Percentiles rank a stretch among this genome's conserved stretches.
These are phyloP conservation scores for Beauveria scarabaeidicola DNA, from an alignment of 2,329 filamentous ascomycete species.

Conservation along the genomic window DNA sequence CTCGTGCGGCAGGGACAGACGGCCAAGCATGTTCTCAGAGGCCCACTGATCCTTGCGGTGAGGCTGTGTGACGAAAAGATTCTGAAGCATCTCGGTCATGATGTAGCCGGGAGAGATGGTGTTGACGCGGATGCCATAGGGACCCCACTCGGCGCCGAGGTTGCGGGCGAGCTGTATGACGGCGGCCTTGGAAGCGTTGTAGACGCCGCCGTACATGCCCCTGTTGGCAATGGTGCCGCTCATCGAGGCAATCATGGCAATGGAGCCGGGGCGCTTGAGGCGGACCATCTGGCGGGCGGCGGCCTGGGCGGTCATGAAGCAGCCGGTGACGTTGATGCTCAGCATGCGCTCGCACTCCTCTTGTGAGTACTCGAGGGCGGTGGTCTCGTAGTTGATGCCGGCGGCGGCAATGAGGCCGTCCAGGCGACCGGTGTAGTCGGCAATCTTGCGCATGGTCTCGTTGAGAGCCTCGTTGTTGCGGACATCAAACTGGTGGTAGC, in stretches of 20 bases:
- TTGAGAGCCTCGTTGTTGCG: constrained; percentile 62
- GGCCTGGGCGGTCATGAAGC: constrained; percentile 78
- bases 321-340: constrained; percentile 78
- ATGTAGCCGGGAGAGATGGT: constrained; percentile 76
- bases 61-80: constrained; percentile 67
- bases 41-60: constrained; percentile 63
- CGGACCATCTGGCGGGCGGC: constrained; percentile 69
- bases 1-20: constrained; percentile 58
- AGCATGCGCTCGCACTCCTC: constrained; percentile 71
- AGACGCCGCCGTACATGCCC: constrained; percentile 53
- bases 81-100: constrained; percentile 74
- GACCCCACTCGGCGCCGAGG: constrained; percentile 65
- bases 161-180: constrained; percentile 64
- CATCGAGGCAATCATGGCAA: constrained; percentile 64
- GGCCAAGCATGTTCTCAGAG: constrained; percentile 74
- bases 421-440: constrained; percentile 58
- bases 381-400: constrained; percentile 72
- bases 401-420: constrained; percentile 68
- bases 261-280: constrained; percentile 48
- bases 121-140: constrained; percentile 68
- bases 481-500: constrained; percentile 75
- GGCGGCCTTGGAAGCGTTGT: constrained; percentile 69
- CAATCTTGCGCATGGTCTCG: constrained; percentile 59
- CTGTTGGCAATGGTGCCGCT: constrained; percentile 58
- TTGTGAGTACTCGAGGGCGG: constrained; percentile 72